A percentile compares a stretch with the other conserved stretches of the same genome.
Evolutionary conservation across 2,329 filamentous ascomycete genomes (phyloP).

Genomic region (Harringtonia aguacate): DNA sequence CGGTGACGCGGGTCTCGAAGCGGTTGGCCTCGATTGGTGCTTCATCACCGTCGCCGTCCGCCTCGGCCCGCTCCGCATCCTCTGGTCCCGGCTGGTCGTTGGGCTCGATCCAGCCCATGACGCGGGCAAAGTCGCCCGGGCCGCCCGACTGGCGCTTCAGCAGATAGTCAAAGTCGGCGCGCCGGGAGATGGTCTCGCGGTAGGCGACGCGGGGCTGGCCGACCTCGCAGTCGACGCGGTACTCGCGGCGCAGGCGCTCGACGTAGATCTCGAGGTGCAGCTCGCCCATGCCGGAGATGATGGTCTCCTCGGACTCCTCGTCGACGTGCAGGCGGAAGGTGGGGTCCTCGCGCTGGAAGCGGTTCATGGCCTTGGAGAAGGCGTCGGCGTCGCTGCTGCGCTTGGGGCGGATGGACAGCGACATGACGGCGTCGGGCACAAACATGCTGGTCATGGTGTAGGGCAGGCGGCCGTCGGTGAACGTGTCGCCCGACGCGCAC

Average conservation of each 20-base stretch:
- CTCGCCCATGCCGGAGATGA: slow-evolving; percentile 98
- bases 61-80: background rate
- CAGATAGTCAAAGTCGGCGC: slow-evolving; percentile 80
- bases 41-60: slow-evolving; percentile 12
- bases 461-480: slow-evolving; percentile 84
- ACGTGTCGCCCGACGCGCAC: slow-evolving; percentile 94
- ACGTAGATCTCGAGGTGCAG: slow-evolving; percentile 95
- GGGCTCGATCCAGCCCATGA: slow-evolving; percentile 86
- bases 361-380: slow-evolving; percentile 97
- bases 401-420: slow-evolving; percentile 94
- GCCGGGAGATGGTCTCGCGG: slow-evolving; percentile 78
- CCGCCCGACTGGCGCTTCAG: slow-evolving; percentile 94
- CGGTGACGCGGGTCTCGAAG: slow-evolving; percentile 80
- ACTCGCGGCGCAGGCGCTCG: slow-evolving; percentile 92
- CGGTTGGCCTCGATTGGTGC: slow-evolving; percentile 59
- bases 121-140: slow-evolving; percentile 88
- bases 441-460: slow-evolving; percentile 99
- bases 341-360: slow-evolving; percentile 96
- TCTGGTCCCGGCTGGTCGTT: slow-evolving; percentile 31
- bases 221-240: slow-evolving; percentile 91
- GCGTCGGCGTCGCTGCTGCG: slow-evolving; percentile 82
- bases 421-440: slow-evolving; percentile 96
- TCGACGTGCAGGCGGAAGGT: slow-evolving; percentile 95
- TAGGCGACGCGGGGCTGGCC: slow-evolving; percentile 95
- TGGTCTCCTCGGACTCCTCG: slow-evolving; percentile 85